These are phyloP conservation scores for Cladosporium sp. DNA, from an alignment of 2,329 filamentous ascomycete species.

Conservation along the genomic window DNA sequence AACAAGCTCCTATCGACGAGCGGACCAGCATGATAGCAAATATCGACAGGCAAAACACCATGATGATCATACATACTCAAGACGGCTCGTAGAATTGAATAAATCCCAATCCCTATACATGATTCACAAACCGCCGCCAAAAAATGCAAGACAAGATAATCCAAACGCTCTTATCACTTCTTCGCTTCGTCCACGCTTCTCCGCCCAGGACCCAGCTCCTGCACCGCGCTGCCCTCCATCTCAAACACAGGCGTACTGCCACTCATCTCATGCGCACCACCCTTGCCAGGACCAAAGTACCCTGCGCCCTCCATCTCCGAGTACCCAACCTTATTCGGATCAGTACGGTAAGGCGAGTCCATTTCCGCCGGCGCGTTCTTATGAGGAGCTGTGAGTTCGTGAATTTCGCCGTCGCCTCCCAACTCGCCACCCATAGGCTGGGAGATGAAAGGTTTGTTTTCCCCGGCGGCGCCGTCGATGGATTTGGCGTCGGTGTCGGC, in stretches of 20 bases:
- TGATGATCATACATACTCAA: not conserved
- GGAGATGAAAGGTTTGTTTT: conserved; percentile 30
- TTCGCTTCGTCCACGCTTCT: conserved; percentile 18
- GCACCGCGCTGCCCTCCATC: conserved; percentile 32
- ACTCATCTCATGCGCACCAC: conserved; percentile 27
- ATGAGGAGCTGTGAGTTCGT: conserved; percentile 35
- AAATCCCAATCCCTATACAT: not conserved
- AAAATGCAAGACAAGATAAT: not conserved
- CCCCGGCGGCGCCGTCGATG: conserved; percentile 18
- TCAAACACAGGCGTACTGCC: conserved; percentile 30
- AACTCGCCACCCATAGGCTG: conserved; percentile 37
- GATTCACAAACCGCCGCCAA: not conserved
- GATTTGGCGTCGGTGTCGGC: conserved; percentile 35
- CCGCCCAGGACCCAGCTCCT: conserved; percentile 21
- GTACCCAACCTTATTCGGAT: conserved; percentile 37
- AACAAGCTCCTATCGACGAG: not conserved
- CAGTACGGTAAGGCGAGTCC: conserved; percentile 33
- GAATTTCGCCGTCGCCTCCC: conserved; percentile 33
- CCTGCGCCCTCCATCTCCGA: conserved; percentile 34
- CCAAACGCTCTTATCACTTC: conserved; percentile 16
- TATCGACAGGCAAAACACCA: not conserved
- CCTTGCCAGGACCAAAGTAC: conserved; percentile 24
- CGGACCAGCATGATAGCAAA: not conserved
- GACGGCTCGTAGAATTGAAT: not conserved
- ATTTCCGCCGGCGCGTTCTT: conserved; percentile 32